Percentiles rank a stretch among this genome's conserved stretches.
Conservation (phyloP, 768 basidiomycete genomes). For the Cystofilobasidium bisporidii region DNA sequence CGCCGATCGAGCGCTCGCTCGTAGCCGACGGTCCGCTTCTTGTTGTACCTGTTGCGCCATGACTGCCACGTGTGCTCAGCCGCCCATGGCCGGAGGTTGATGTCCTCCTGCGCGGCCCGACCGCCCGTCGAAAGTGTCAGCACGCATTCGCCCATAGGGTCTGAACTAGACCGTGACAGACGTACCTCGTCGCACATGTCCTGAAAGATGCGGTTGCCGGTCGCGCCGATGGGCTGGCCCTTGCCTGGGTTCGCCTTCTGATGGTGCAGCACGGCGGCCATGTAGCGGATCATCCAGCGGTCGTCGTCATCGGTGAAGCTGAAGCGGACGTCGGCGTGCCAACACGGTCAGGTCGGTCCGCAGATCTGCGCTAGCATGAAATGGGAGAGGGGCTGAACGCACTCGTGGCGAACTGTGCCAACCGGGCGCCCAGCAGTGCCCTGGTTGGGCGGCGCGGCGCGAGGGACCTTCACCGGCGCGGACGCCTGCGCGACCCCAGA, state of each 20-base stretch:
- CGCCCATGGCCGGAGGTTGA: conserved; percentile 1
- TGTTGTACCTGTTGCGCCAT: conserved; percentile 8
- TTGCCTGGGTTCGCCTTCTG: conserved; percentile 47
- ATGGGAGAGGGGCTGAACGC: background rate
- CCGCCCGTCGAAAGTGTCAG: too few relatives aligned
- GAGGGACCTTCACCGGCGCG: too few relatives aligned
- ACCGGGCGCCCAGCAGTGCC: background rate
- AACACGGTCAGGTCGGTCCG: too few relatives aligned
- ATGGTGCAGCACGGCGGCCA: conserved; percentile 57
- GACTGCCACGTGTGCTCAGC: background rate
- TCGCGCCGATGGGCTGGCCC: conserved; percentile 55
- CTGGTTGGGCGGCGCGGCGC: too few relatives aligned
- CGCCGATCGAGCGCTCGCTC: background rate
- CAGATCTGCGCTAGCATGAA: too few relatives aligned
- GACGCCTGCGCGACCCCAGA: too few relatives aligned
- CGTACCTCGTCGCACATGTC: conserved; percentile 14
- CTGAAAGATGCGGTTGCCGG: conserved; percentile 54
- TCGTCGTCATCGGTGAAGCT: conserved; percentile 10
- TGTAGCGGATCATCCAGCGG: conserved; percentile 66
- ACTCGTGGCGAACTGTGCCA: background rate
- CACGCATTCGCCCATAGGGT: too few relatives aligned
- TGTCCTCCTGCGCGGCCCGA: too few relatives aligned
- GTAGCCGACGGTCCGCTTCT: background rate
- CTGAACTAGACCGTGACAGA: too few relatives aligned
- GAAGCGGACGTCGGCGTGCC: background rate